These are phyloP conservation scores for Suhomyces yuchorum DNA, from an alignment of 1,139 yeast species.

Conservation along the genomic window DNA sequence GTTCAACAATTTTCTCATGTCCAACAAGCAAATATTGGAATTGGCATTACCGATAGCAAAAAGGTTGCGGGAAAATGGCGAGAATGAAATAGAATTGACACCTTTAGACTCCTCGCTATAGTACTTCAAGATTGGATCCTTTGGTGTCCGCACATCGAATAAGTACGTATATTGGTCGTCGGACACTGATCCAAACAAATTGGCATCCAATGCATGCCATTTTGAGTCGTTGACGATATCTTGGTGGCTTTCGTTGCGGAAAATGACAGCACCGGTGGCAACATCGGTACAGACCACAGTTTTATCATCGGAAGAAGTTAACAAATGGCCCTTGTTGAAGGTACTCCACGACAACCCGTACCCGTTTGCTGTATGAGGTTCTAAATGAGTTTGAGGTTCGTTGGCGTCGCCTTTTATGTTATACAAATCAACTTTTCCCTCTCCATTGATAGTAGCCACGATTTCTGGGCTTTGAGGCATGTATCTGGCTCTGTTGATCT, in stretches of 20 bases:
- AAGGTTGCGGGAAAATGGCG: slow-evolving; percentile 59
- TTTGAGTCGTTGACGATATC: slow-evolving; percentile 74
- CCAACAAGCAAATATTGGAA: slow-evolving; percentile 64
- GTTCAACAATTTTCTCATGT: slow-evolving; percentile 49
- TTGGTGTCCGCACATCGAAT: slow-evolving; percentile 42
- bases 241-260: slow-evolving; percentile 41
- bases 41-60: slow-evolving; percentile 71
- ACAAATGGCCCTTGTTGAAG: slow-evolving; percentile 46
- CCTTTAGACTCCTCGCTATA: slow-evolving; percentile 42
- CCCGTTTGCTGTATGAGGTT: slow-evolving; percentile 67
- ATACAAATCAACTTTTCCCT: slow-evolving; percentile 73
- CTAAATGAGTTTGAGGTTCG: slow-evolving; percentile 32
- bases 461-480: slow-evolving; percentile 71
- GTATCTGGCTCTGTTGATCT: slow-evolving; percentile 80
- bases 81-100: slow-evolving; percentile 65
- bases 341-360: slow-evolving; percentile 73
- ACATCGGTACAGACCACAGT: slow-evolving; percentile 63
- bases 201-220: slow-evolving; percentile 59
- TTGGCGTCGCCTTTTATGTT: slow-evolving; percentile 39
- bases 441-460: slow-evolving; percentile 77
- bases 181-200: slow-evolving; percentile 66
- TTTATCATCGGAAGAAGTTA: slow-evolving; percentile 66
- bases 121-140: slow-evolving; percentile 30
- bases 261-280: slow-evolving; percentile 17
- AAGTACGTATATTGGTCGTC: slow-evolving; percentile 57